phyloP scores from a whole-genome alignment of 2,329 filamentous ascomycete species.

The Aspergillus melleus region DNA sequence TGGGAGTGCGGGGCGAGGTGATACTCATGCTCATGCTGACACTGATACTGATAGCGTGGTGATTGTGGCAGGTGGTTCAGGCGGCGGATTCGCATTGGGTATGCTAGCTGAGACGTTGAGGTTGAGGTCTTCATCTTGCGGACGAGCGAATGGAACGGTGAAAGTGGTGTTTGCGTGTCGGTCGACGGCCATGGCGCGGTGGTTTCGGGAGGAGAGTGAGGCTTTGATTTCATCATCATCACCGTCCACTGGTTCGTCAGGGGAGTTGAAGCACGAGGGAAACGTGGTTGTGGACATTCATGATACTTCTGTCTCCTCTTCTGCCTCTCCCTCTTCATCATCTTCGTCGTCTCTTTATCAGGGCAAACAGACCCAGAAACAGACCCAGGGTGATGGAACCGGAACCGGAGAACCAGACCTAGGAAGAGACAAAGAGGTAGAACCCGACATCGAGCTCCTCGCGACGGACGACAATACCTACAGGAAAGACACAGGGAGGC shows the following conservation, averaged over 20 bases:
- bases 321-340: background rate
- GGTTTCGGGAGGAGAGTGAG: slow-evolving; percentile 12
- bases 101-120: slow-evolving; percentile 46
- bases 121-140: background rate
- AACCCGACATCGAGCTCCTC: background rate
- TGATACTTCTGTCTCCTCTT: background rate
- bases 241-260: background rate
- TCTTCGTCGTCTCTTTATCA: background rate
- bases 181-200: slow-evolving; percentile 5
- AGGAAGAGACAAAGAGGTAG: background rate
- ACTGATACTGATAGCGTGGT: background rate
- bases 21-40: background rate
- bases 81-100: slow-evolving; percentile 54
- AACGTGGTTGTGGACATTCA: background rate
- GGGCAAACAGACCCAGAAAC: background rate
- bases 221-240: background rate
- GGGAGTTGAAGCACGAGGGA: background rate
- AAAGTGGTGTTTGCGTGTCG: slow-evolving; percentile 18
- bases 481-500: background rate
- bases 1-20: too few relatives aligned
- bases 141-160: background rate
- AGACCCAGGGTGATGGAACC: background rate
- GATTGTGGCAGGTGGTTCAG: slow-evolving; percentile 55
- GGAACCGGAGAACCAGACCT: background rate
- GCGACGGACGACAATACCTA: background rate